Evolutionary conservation across 495 filamentous ascomycete genomes (phyloP).

Genomic region (Xylaria grammica): DNA sequence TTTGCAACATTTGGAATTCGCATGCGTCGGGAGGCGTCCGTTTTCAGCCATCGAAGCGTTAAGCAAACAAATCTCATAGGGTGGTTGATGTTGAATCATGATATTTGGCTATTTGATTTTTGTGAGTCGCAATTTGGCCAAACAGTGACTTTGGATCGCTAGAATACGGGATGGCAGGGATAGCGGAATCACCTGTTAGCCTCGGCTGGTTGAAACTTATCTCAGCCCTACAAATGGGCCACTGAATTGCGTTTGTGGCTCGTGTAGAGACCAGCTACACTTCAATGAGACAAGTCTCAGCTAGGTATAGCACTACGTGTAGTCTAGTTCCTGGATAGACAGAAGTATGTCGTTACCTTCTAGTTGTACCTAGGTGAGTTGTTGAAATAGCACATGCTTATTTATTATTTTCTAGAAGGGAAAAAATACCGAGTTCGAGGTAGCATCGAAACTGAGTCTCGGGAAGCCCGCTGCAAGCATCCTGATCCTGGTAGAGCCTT

Average conservation of each 20-base stretch:
- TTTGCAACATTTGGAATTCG: slow-evolving; percentile 1
- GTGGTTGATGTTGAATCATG: not conserved
- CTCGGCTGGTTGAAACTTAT: slow-evolving; percentile 1
- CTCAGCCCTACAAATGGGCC: slow-evolving; percentile 20
- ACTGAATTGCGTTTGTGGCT: slow-evolving; percentile 6
- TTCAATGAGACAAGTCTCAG: not conserved
- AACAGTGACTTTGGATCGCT: not conserved
- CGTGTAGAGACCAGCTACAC: not conserved
- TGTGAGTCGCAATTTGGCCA: not conserved
- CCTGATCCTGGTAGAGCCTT: not conserved
- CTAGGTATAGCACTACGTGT: too few relatives aligned
- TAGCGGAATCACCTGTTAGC: not conserved
- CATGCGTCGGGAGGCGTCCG: not conserved
- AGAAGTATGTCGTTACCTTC: too few relatives aligned
- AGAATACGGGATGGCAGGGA: not conserved
- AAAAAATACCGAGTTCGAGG: not conserved
- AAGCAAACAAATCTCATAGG: not conserved
- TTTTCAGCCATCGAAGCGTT: not conserved
- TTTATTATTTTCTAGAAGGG: slow-evolving; percentile 15
- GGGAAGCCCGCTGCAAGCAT: slow-evolving; percentile 13
- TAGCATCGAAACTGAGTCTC: not conserved
- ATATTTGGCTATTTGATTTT: too few relatives aligned
- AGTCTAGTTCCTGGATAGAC: too few relatives aligned
- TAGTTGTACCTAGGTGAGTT: not conserved
- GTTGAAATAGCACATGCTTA: not conserved